phyloP scores from a whole-genome alignment of 192 early-diverging fungal species.

The Entophlyctis luteolus region DNA sequence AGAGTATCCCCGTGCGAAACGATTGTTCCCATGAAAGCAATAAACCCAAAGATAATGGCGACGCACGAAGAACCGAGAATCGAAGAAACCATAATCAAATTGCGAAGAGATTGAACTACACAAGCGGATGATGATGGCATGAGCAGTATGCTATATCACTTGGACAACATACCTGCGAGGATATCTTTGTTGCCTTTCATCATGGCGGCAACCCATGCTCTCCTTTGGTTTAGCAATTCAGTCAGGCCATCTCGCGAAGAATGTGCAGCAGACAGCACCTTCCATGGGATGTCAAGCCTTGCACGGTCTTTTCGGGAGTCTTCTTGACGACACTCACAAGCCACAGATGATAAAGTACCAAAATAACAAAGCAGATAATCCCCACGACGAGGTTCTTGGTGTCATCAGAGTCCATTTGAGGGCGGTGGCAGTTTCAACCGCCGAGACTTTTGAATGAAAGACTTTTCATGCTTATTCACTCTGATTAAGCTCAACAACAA shows the following conservation, averaged over 20 bases:
- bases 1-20: conserved; percentile 9
- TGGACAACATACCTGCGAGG: conserved; percentile 26
- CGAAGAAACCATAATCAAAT: conserved; percentile 41
- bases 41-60: conserved; percentile 25
- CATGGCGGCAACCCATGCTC: conserved; percentile 37
- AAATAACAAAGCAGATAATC: conserved; percentile 4
- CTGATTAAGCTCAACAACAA: no score
- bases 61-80: conserved; percentile 39
- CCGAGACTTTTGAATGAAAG: no score
- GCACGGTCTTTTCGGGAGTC: conserved; percentile 34
- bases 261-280: not conserved
- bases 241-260: not conserved
- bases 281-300: conserved; percentile 29
- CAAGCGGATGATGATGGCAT: not conserved
- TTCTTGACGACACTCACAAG: conserved; percentile 13
- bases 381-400: conserved; percentile 23
- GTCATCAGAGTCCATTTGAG: not conserved
- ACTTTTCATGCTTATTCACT: no score
- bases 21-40: conserved; percentile 32
- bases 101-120: conserved; percentile 39
- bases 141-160: not conserved
- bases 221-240: not conserved
- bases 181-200: conserved; percentile 40
- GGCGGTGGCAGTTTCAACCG: no score
- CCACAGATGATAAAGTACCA: conserved; percentile 31